Base-by-base conservation (phyloP, 441 rosid genomes). In the Eruca vesicaria region DNA sequence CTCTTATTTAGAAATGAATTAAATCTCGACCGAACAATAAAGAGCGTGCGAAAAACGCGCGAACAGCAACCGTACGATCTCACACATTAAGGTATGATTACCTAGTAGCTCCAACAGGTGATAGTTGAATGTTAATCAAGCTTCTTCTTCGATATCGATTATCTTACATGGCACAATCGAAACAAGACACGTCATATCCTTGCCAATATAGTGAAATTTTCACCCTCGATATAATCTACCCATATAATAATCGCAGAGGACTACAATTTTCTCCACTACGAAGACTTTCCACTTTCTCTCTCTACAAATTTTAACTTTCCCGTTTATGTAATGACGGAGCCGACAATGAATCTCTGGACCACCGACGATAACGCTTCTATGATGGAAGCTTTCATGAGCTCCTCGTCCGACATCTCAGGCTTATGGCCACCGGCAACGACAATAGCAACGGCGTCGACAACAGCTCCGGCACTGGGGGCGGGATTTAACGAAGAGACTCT, bases 311-410 rank as follows among this genome's bases (percentile, higher is more conserved):
- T 61, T 5, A 55, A 0, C 9, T 56, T 73, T 2, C 70, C 71
- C 69, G 81, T 78, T 62, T 55, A 73, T 67, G 65, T 36, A 29
- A 88, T 89, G 93, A 83, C 86, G 36, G 96, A 90, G 59, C 87
- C 91, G 61, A 48, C 92, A 35, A 90, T 86, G 88, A 94, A 90
- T 82, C 90, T 86, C 7, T 95, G 99, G 98, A 82, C 87, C n/a
- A 79, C 86, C 36, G 98, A 95, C 78, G 98, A 95, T 63, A 89
- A 95, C 94, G 85, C 87, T 0, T 88, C 95, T 3, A 93, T 95
- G 72, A 95, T 93, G 98, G 99, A 95, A 67, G 99, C 99, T 64
- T 95, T 95, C 81, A 90, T 89, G 89, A 82, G 86, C 82, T 86
- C 97, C 52, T 86, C 96, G 43, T 95, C 91, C 77, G 91, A 93